A percentile compares a stretch with the other conserved stretches of the same genome.
Evolutionary conservation across 78 protist genomes (phyloP).

Genomic region (Chrysochromulina tobinii): DNA sequence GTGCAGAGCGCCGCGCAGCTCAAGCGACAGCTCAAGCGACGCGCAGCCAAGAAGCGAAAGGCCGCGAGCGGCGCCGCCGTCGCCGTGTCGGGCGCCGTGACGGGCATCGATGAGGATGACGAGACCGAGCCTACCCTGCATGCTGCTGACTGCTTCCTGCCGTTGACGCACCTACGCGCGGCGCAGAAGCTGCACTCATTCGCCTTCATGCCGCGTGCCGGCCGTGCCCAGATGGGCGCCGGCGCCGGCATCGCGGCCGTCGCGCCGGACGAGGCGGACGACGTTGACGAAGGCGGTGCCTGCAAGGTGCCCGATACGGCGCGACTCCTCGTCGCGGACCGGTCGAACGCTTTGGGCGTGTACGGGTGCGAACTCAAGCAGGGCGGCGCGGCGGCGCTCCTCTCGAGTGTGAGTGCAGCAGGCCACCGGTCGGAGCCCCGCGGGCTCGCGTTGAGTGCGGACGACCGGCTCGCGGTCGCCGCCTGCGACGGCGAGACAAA

Average conservation of each 20-base stretch:
- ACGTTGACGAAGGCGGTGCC: too few species aligned
- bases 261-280: background rate
- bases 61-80: background rate
- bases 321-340: slow-evolving; percentile 28
- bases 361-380: slow-evolving; percentile 28
- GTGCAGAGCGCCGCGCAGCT: background rate
- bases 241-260: background rate
- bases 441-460: slow-evolving; percentile 57
- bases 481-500: background rate
- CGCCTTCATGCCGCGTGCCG: background rate
- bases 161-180: background rate
- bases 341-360: slow-evolving; percentile 60
- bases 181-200: slow-evolving; percentile 14
- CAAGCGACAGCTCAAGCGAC: background rate
- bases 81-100: background rate
- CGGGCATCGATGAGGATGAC: background rate
- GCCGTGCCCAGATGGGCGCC: background rate
- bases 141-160: background rate
- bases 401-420: slow-evolving; percentile 13
- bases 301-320: background rate
- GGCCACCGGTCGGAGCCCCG: slow-evolving; percentile 85
- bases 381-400: background rate
- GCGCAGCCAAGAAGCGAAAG: background rate
- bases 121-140: too few species aligned
- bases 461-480: slow-evolving; percentile 53